phyloP scores from a whole-genome alignment of 169 alveolate genomes.

The Plasmodium vivax region DNA sequence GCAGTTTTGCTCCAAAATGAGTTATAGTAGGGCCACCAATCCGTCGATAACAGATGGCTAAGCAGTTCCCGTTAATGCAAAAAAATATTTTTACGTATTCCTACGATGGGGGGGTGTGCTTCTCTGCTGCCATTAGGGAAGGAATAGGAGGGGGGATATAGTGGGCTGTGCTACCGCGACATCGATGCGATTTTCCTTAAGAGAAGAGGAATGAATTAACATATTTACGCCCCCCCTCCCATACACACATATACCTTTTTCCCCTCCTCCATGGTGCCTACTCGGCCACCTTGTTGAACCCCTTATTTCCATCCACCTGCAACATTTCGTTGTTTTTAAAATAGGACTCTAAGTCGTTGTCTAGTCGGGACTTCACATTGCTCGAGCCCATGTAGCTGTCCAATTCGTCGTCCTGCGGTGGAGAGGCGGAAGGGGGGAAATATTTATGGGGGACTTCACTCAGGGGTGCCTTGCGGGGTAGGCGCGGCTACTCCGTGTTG shows the following conservation, averaged over 20 bases:
- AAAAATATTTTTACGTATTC: neutral
- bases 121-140: neutral
- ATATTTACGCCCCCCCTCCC: neutral
- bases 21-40: neutral
- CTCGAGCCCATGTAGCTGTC: conserved; percentile 68
- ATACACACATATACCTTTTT: neutral
- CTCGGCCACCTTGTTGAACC: conserved; percentile 38
- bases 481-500: neutral
- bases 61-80: neutral
- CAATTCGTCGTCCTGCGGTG: conserved; percentile 58
- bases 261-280: neutral
- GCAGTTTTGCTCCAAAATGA: neutral
- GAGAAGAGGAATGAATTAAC: neutral
- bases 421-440: neutral
- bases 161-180: neutral
- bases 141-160: neutral
- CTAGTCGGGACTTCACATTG: conserved; percentile 56
- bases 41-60: neutral
- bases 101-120: neutral
- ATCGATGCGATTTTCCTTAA: neutral
- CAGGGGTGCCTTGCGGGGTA: neutral
- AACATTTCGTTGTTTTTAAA: conserved; percentile 31
- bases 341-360: conserved; percentile 68
- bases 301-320: conserved; percentile 26
- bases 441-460: neutral